phyloP scores from a whole-genome alignment of 139 green algal species.

The Edaphochlamys debaryana region DNA sequence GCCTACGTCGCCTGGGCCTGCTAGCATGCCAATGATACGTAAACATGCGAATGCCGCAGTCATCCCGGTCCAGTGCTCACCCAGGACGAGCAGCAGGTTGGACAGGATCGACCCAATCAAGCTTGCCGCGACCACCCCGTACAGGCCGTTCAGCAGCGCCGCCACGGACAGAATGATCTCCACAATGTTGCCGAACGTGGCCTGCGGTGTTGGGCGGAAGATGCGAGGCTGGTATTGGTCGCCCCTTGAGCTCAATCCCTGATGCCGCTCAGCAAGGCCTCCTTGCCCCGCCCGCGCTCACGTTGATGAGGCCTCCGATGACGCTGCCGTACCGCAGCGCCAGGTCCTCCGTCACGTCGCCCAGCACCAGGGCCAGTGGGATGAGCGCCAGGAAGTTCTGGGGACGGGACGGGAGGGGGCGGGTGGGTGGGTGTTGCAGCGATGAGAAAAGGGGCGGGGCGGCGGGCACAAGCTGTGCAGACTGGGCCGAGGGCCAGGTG shows the following conservation, averaged over 20 bases:
- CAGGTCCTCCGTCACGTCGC: constrained; percentile 91
- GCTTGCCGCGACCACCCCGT: constrained; percentile 80
- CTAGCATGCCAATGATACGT: no score
- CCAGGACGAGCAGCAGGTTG: constrained; percentile 91
- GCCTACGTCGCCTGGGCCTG: no score
- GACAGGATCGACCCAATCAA: constrained; percentile 90
- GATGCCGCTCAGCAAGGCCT: background rate
- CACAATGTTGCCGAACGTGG: constrained; percentile 95
- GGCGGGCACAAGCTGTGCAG: no score
- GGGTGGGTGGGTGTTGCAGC: background rate
- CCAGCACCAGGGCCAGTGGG: constrained; percentile 88
- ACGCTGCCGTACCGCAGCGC: constrained; percentile 75
- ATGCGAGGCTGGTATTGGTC: no score
- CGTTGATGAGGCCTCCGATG: constrained; percentile 32
- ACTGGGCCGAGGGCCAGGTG: no score
- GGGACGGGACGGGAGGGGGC: background rate
- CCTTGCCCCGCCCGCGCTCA: background rate
- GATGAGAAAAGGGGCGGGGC: background rate
- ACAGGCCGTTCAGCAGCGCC: constrained; percentile 79
- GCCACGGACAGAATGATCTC: constrained; percentile 94
- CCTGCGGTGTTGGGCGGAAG: constrained; percentile 49
- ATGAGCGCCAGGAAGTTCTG: constrained; percentile 87
- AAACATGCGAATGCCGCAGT: no score
- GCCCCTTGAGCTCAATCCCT: no score
- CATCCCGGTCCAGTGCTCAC: constrained; percentile 58